A percentile compares a stretch with the other conserved stretches of the same genome.
These are phyloP conservation scores for Pilaira anomala DNA, from an alignment of 192 early-diverging fungal genomes.

Conservation along the genomic window DNA sequence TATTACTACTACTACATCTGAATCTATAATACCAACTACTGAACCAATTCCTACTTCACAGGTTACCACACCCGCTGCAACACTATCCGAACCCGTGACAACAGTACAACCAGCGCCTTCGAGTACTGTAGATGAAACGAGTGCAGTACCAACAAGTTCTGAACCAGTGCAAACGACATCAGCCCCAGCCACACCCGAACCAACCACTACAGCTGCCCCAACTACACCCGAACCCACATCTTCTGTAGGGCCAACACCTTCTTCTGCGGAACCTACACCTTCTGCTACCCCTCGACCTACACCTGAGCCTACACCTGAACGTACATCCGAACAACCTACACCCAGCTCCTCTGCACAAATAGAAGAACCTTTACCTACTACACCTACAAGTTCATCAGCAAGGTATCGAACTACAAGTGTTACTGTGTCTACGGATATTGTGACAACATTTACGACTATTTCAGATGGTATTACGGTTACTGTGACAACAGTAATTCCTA, in stretches of 20 bases:
- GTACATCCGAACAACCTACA: neutral
- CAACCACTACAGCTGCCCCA: neutral
- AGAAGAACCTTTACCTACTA: neutral
- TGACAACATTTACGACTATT: neutral
- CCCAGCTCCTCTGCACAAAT: neutral
- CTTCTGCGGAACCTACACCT: neutral
- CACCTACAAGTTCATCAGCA: neutral
- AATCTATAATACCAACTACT: too few relatives aligned
- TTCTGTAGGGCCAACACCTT: neutral
- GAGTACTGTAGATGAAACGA: too few relatives aligned
- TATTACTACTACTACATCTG: too few relatives aligned
- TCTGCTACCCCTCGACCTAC: neutral
- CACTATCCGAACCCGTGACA: too few relatives aligned
- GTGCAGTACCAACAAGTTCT: too few relatives aligned
- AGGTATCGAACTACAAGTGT: neutral
- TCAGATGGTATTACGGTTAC: slow-evolving; percentile 13
- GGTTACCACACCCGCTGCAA: too few relatives aligned
- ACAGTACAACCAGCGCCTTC: too few relatives aligned
- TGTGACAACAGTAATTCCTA: slow-evolving; percentile 9
- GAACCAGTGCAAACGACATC: too few relatives aligned
- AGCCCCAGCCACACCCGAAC: neutral
- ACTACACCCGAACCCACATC: neutral
- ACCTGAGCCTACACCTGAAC: neutral
- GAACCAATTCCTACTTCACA: too few relatives aligned
- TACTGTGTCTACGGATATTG: slow-evolving; percentile 2